A percentile compares a stretch with the other conserved stretches of the same genome.
Evolutionary conservation across 2,329 filamentous ascomycete genomes (phyloP).

Genomic region (Amphichorda felina): DNA sequence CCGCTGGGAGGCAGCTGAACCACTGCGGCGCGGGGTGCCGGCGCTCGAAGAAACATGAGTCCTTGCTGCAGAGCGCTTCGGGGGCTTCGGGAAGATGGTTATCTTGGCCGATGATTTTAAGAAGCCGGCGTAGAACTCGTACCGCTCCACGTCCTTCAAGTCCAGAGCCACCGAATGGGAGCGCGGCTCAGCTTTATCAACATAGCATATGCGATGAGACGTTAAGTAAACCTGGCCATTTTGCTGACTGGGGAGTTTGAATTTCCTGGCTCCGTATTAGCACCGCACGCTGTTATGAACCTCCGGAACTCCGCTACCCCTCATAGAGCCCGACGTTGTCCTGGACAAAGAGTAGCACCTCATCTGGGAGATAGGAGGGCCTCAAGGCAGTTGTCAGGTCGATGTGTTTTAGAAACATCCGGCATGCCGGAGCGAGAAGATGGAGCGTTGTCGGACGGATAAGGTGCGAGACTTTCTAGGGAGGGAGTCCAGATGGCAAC

Average conservation of each 20-base stretch:
- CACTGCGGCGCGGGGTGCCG: conserved; percentile 31
- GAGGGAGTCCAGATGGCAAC: neutral
- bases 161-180: conserved; percentile 77
- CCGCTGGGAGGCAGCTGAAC: conserved; percentile 32
- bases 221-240: conserved; percentile 95
- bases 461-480: neutral
- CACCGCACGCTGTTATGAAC: neutral
- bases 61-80: conserved; percentile 51
- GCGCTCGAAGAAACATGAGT: conserved; percentile 36
- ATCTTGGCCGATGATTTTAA: conserved; percentile 92
- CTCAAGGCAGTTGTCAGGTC: conserved; percentile 94
- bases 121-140: conserved; percentile 88
- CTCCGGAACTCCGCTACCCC: conserved; percentile 61
- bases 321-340: conserved; percentile 96
- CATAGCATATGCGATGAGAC: conserved; percentile 89
- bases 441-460: neutral
- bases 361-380: conserved; percentile 84
- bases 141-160: conserved; percentile 80
- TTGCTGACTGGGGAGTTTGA: conserved; percentile 87
- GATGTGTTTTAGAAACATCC: conserved; percentile 94
- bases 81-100: conserved; percentile 72
- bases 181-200: conserved; percentile 77
- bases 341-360: conserved; percentile 91
- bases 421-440: conserved; percentile 34
- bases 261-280: conserved; percentile 52